Conservation (phyloP, 2,329 filamentous ascomycete species). For the Sporothrix protearum region DNA sequence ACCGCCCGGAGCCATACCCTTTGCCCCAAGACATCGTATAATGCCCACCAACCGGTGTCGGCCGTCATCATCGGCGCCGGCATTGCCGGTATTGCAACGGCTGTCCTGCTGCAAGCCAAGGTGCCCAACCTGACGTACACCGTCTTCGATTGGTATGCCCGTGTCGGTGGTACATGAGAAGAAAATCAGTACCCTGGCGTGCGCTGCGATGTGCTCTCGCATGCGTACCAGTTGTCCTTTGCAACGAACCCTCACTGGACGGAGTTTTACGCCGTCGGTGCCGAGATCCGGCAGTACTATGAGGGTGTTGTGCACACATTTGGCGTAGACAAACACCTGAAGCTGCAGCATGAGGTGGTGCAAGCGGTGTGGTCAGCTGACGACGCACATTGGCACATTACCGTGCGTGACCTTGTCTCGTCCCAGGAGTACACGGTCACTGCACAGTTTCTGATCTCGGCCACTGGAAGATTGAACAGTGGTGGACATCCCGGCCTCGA, state of each 20-base stretch:
- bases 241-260: constrained; percentile 27
- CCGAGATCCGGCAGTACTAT: constrained; percentile 28
- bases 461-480: constrained; percentile 13
- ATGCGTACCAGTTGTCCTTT: constrained; percentile 28
- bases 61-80: constrained; percentile 43
- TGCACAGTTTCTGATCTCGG: constrained; percentile 2
- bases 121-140: constrained; percentile 23
- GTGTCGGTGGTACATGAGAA: constrained; percentile 18
- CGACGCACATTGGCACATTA: not conserved
- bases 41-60: not conserved
- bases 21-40: not conserved
- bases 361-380: not conserved
- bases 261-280: constrained; percentile 26
- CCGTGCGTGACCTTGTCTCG: not conserved
- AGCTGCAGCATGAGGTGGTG: constrained; percentile 11
- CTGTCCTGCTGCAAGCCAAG: constrained; percentile 27
- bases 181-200: constrained; percentile 50
- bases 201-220: constrained; percentile 29
- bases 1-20: not conserved
- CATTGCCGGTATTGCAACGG: constrained; percentile 44
- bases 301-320: constrained; percentile 11
- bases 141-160: constrained; percentile 21
- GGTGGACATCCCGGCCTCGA: not conserved
- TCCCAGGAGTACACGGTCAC: not conserved
- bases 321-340: constrained; percentile 16